Evolutionary conservation across 345 rosid genomes (phyloP).

Genomic region (Eucalyptus guilfoylei): DNA sequence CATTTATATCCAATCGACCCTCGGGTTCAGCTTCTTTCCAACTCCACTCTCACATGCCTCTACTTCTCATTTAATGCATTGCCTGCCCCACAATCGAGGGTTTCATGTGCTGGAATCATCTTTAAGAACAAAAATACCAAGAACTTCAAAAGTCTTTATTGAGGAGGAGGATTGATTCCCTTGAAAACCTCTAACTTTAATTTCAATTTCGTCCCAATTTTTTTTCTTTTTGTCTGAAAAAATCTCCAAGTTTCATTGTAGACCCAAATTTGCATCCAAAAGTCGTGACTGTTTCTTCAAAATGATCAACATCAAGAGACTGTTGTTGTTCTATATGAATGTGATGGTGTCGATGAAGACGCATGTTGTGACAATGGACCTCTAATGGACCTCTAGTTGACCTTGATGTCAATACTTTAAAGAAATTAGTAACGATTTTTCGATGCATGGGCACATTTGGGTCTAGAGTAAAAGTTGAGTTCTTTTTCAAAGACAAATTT

Average conservation of each 20-base stretch:
- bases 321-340: background rate
- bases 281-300: fast-evolving
- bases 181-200: background rate
- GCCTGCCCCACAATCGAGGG: background rate
- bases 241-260: background rate
- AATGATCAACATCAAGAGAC: background rate
- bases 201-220: background rate
- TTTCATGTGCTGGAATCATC: background rate
- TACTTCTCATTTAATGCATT: background rate
- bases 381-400: background rate
- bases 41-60: background rate
- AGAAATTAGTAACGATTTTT: background rate
- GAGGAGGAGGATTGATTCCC: background rate
- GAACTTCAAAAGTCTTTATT: background rate
- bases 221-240: background rate
- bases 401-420: background rate
- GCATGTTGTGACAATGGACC: background rate
- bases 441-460: background rate
- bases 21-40: background rate
- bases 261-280: background rate
- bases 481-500: background rate
- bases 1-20: background rate
- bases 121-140: background rate
- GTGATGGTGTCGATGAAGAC: background rate
- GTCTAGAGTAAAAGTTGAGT: background rate